Evolutionary conservation across 2,329 filamentous ascomycete genomes (phyloP).

Genomic region (Dactylellina cionopaga): DNA sequence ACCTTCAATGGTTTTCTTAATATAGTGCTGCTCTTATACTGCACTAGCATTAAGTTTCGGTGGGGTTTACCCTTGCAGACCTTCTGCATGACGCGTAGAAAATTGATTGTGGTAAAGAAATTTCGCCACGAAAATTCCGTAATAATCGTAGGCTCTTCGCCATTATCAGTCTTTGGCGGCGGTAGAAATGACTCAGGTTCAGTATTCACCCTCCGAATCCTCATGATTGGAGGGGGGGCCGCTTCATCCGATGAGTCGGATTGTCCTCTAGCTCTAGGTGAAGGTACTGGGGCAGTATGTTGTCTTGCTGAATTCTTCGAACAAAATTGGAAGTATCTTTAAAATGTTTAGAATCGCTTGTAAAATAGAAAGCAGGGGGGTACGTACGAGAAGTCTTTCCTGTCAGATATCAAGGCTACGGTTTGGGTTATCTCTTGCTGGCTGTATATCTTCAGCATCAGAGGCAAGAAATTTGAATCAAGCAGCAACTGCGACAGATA

Average conservation of each 20-base stretch:
- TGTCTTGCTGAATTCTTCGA: constrained; percentile 66
- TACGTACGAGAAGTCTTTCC: constrained; percentile 48
- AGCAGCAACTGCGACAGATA: constrained; percentile 92
- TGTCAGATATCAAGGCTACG: constrained; percentile 52
- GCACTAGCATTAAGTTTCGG: constrained; percentile 89
- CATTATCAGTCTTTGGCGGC: constrained; percentile 55
- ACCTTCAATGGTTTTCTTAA: constrained; percentile 91
- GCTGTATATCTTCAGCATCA: constrained; percentile 91
- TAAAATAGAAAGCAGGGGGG: not conserved
- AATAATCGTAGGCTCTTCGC: constrained; percentile 71
- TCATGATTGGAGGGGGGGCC: constrained; percentile 80
- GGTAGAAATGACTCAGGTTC: constrained; percentile 56
- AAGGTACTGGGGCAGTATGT: constrained; percentile 28
- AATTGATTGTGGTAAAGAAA: constrained; percentile 95
- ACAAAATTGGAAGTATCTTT: constrained; percentile 90
- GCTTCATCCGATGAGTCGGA: constrained; percentile 72
- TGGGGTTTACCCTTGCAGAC: constrained; percentile 96
- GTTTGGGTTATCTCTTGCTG: constrained; percentile 83
- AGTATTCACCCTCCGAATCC: constrained; percentile 67
- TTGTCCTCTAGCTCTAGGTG: constrained; percentile 53
- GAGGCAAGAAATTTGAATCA: constrained; percentile 92
- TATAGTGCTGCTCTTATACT: constrained; percentile 93
- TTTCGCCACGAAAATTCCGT: constrained; percentile 92
- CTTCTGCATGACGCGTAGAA: constrained; percentile 95
- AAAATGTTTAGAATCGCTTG: not conserved